Conservation (phyloP, 306 rosid genomes). For the Prunus padus region DNA sequence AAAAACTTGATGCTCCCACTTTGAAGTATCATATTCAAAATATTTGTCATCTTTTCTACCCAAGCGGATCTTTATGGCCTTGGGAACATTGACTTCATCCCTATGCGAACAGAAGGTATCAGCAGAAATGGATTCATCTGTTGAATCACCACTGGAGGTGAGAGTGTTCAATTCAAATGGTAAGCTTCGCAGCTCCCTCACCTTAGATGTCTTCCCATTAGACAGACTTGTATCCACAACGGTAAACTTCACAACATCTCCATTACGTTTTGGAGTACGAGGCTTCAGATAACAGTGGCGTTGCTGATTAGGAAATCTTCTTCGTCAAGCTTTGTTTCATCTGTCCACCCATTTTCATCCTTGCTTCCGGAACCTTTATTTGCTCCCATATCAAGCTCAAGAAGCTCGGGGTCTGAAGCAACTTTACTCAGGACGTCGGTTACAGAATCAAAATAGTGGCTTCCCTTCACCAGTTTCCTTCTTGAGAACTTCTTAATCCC, state of each 20-base stretch:
- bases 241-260: conserved; percentile 63
- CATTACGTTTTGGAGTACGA: conserved; percentile 48
- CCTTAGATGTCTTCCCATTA: conserved; percentile 36
- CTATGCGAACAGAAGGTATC: conserved; percentile 35
- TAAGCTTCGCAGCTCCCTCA: conserved; percentile 69
- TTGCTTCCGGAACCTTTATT: conserved; percentile 26
- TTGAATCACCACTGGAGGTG: conserved; percentile 38
- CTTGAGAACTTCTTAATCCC: conserved; percentile 77
- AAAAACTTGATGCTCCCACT: conserved; percentile 35
- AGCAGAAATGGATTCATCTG: conserved; percentile 46
- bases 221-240: conserved; percentile 85
- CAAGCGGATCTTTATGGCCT: conserved; percentile 21
- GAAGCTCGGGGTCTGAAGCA: conserved; percentile 79
- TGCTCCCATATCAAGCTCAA: conserved; percentile 52
- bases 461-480: conserved; percentile 70
- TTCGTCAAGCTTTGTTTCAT: conserved; percentile 40
- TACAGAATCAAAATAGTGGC: conserved; percentile 75
- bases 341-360: conserved; percentile 54
- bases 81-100: conserved; percentile 31
- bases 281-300: conserved; percentile 87
- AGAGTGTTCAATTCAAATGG: conserved; percentile 43
- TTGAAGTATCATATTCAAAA: conserved; percentile 37
- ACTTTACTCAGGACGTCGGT: conserved; percentile 74
- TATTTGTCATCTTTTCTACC: conserved; percentile 30
- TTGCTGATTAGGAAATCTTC: conserved; percentile 56